Evolutionary conservation across 176 grass and related monocot genomes (phyloP), one percentile per base, ranked within the genome.

Genomic region (bread wheat (Triticum aestivum)): DNA sequence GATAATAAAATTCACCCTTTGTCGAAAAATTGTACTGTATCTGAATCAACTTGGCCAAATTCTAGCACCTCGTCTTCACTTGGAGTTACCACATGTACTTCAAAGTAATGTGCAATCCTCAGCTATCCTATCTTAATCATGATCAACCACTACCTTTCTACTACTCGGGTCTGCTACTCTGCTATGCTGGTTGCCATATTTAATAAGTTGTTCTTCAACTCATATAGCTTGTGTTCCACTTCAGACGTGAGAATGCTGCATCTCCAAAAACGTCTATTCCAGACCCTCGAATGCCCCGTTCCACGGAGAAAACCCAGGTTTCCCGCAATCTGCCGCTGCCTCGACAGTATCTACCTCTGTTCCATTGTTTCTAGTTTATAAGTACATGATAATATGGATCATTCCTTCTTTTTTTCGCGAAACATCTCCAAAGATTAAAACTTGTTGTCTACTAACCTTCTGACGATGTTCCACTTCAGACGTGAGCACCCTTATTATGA

Each of bases 271-370:
- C 52, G 52, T 20, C 52, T 58, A 58, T 58, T 20, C 52, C 52
- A 0, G 0, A 20, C 52, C 17, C 6, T 20, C 17, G 3, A 20
- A 58, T 20, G 2, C 0, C 17, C 52, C 0, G 5, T 58, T 58
- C 17, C 52, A 8, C 0, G 52, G 17, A 58, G 17, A 20, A 20
- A 58, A 58, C 52, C 17, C 6, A 0, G 52, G 6, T 5, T 58
- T 8, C 52, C 6, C 17, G 17, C 52, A 20, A 58, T 20, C 17
- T 52, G 49, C 0, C 14, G 49, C 49, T 17, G 49, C 52, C 52
- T 58, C 52, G 0, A 52, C 14, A 0, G 49, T 58, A 5, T 52
- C 14, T 6, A 5, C 0, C 49, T 52, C 49, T 52, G 14, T 52
- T 52, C 49, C 49, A 17, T 52, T 52, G 49, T 52, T 49, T 5